A percentile compares a stretch with the other conserved stretches of the same genome.
These are phyloP conservation scores for Gaertneriomyces sp. DNA, from an alignment of 192 early-diverging fungal species.

Conservation along the genomic window DNA sequence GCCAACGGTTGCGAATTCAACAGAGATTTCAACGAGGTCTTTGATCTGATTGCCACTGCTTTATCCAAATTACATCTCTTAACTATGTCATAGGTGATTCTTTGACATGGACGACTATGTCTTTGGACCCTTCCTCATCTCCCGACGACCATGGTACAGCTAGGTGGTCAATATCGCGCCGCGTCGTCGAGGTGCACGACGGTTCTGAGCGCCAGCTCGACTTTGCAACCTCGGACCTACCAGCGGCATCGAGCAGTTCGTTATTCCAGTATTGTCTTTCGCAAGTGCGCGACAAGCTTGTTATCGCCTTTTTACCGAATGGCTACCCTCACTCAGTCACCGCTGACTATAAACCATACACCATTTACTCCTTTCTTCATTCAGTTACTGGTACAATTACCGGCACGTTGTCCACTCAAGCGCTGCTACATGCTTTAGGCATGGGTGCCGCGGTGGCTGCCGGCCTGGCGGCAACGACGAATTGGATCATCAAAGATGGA, in stretches of 20 bases:
- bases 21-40: too few species aligned
- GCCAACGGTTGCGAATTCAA: too few species aligned
- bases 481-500: conserved; percentile 91
- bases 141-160: background rate
- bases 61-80: too few species aligned
- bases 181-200: too few species aligned
- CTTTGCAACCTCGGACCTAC: background rate
- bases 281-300: conserved; percentile 22
- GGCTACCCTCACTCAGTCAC: conserved; percentile 71
- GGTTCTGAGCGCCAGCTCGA: too few species aligned
- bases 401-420: conserved; percentile 70
- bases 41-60: too few species aligned
- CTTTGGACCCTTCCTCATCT: background rate
- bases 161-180: too few species aligned
- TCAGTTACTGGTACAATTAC: conserved; percentile 75
- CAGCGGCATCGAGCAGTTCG: background rate
- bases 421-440: conserved; percentile 80
- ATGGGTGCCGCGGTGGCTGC: conserved; percentile 55
- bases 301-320: conserved; percentile 65
- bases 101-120: too few species aligned
- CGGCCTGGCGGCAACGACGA: conserved; percentile 70
- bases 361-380: conserved; percentile 75
- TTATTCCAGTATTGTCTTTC: background rate
- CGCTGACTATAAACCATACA: conserved; percentile 68
- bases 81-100: too few species aligned